phyloP scores from a whole-genome alignment of 2,329 filamentous ascomycete genomes.

The Epichloe glyceriae region DNA sequence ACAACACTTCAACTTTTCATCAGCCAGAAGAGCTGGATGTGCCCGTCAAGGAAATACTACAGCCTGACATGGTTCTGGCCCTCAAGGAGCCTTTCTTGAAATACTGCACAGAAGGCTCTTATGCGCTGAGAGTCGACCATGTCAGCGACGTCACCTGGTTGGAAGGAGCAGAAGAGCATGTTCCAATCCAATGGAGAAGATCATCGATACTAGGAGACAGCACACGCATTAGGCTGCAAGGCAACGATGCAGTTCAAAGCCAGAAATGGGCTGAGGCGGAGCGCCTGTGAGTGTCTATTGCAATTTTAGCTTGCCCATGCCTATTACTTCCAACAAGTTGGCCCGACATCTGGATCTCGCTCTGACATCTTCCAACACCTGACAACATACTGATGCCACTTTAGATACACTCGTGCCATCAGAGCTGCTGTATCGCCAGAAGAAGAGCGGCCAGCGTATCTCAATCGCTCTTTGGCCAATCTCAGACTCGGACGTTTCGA shows the following conservation, averaged over 20 bases:
- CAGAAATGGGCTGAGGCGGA: conserved; percentile 18
- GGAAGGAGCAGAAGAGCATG: conserved; percentile 18
- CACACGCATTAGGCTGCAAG: conserved; percentile 14
- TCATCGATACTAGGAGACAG: background rate
- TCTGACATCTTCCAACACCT: too few species aligned
- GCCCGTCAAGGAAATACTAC: conserved; percentile 21
- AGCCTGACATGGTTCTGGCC: conserved; percentile 22
- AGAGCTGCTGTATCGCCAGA: conserved; percentile 19
- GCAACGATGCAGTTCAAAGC: conserved; percentile 20
- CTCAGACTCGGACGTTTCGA: conserved; percentile 17
- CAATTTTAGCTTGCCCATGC: background rate
- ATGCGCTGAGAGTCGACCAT: conserved; percentile 39
- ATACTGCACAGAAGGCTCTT: conserved; percentile 21
- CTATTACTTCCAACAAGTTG: too few species aligned
- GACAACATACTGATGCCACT: background rate
- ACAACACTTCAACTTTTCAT: conserved; percentile 26
- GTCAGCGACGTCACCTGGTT: conserved; percentile 33
- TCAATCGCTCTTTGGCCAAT: conserved; percentile 24
- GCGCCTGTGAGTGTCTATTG: conserved; percentile 16
- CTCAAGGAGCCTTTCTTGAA: conserved; percentile 44
- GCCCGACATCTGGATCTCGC: too few species aligned
- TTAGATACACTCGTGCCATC: conserved; percentile 26
- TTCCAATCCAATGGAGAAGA: conserved; percentile 26
- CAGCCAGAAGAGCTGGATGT: conserved; percentile 25
- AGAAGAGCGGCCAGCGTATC: conserved; percentile 19